Percentiles rank a stretch among this genome's conserved stretches.
These are phyloP conservation scores for Williopsis jadinii DNA, from an alignment of 1,139 yeast species.

Conservation along the genomic window DNA sequence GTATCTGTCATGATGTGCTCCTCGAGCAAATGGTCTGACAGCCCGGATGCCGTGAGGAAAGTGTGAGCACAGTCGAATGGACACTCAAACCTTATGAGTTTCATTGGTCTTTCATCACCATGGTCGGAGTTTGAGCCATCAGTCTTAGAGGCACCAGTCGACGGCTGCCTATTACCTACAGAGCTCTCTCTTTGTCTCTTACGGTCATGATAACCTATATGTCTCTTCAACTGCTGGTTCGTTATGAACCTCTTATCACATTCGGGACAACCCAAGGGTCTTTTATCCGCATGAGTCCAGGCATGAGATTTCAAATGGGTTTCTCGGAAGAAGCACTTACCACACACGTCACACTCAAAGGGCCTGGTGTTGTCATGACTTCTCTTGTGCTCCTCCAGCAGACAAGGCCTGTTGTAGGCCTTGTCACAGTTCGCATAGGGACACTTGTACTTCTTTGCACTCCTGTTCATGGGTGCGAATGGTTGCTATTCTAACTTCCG, in stretches of 20 bases:
- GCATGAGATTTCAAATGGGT: conserved; percentile 62
- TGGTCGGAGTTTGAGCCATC: background rate
- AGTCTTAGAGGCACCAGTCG: background rate
- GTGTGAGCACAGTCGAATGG: conserved; percentile 6
- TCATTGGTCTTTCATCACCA: background rate
- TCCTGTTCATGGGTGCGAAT: conserved; percentile 1
- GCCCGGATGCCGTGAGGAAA: background rate
- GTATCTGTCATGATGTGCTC: conserved; percentile 6
- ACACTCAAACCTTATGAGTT: conserved; percentile 2
- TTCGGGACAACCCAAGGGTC: conserved; percentile 57
- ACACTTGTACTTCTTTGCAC: conserved; percentile 37
- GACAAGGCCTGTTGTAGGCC: conserved; percentile 42
- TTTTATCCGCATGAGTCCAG: conserved; percentile 56
- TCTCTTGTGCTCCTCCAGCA: conserved; percentile 58
- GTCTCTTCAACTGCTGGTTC: conserved; percentile 76
- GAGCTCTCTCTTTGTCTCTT: background rate
- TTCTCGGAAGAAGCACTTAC: conserved; percentile 61
- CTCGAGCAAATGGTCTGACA: conserved; percentile 8
- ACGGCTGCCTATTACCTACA: background rate
- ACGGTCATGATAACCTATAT: conserved; percentile 51
- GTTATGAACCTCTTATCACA: conserved; percentile 57
- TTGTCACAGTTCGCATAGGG: conserved; percentile 32
- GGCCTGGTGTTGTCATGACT: conserved; percentile 82
- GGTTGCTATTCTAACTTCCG: background rate
- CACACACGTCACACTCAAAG: conserved; percentile 68